phyloP scores from a whole-genome alignment of 257 asterid species.

The Penstemon davidsonii region DNA sequence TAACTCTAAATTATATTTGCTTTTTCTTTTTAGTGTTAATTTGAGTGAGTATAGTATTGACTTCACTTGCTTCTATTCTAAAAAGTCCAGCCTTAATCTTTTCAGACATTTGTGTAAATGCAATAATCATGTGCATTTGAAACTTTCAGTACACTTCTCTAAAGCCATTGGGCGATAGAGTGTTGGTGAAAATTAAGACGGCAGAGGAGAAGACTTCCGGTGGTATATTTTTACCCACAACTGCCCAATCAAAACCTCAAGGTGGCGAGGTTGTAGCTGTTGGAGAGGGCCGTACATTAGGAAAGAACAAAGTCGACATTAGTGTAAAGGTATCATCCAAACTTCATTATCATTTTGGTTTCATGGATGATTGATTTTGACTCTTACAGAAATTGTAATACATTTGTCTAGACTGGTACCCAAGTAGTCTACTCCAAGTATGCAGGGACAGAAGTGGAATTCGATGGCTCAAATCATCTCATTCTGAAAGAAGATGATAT shows the following conservation, averaged over 20 bases:
- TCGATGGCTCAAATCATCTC: conserved; percentile 74
- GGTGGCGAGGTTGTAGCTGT: conserved; percentile 96
- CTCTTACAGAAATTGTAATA: conserved; percentile 13
- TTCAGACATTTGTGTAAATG: not conserved
- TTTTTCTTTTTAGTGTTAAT: not conserved
- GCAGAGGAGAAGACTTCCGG: conserved; percentile 89
- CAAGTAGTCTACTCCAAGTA: conserved; percentile 87
- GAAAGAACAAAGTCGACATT: conserved; percentile 72
- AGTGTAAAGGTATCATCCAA: conserved; percentile 58
- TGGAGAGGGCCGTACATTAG: conserved; percentile 89
- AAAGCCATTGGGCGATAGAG: conserved; percentile 94
- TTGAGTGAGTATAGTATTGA: not conserved
- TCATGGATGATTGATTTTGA: not conserved
- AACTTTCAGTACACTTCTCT: conserved; percentile 75
- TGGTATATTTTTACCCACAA: conserved; percentile 80
- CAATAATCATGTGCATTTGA: conserved; percentile 13
- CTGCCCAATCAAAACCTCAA: conserved; percentile 70
- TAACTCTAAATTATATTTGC: not conserved
- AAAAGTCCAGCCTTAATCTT: not conserved
- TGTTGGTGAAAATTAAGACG: conserved; percentile 71
- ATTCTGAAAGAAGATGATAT: conserved; percentile 94
- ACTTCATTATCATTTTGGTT: not conserved
- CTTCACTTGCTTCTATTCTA: not conserved
- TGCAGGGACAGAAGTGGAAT: conserved; percentile 96
- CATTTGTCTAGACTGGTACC: conserved; percentile 60